These are phyloP conservation scores for Ophiostoma sp. DNA, from an alignment of 2,329 filamentous ascomycete genomes.

Conservation along the genomic window DNA sequence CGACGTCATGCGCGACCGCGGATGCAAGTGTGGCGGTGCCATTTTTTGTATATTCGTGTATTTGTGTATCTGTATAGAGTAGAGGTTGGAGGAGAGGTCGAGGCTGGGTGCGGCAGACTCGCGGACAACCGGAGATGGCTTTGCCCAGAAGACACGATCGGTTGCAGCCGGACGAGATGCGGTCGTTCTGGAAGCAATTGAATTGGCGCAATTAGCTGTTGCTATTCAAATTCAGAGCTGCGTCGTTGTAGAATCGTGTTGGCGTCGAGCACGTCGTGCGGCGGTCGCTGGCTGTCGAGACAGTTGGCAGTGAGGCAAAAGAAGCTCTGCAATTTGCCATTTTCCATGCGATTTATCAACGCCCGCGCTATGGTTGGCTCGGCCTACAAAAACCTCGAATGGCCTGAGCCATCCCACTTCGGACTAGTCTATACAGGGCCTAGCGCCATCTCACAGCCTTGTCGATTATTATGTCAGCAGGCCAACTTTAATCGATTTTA, in stretches of 20 bases:
- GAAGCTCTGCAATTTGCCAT: conserved; percentile 10
- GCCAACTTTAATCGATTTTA: background rate
- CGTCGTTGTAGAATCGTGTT: background rate
- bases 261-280: background rate
- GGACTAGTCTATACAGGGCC: background rate
- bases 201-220: background rate
- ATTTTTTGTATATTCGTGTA: background rate
- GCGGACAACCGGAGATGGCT: background rate
- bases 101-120: background rate
- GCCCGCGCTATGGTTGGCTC: conserved; percentile 23
- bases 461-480: background rate
- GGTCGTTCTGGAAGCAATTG: background rate
- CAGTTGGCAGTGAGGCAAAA: background rate
- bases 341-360: conserved; percentile 18
- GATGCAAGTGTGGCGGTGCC: conserved; percentile 76
- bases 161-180: background rate
- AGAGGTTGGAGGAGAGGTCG: background rate
- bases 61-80: background rate
- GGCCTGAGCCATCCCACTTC: background rate
- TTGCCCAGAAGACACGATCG: background rate
- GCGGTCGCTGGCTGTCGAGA: conserved; percentile 12
- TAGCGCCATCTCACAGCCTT: background rate
- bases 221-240: background rate
- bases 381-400: conserved; percentile 12
- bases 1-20: conserved; percentile 85